Conservation (phyloP, 1,284 basidiomycete genomes). For the Erythrobasidium hasegawianum region DNA sequence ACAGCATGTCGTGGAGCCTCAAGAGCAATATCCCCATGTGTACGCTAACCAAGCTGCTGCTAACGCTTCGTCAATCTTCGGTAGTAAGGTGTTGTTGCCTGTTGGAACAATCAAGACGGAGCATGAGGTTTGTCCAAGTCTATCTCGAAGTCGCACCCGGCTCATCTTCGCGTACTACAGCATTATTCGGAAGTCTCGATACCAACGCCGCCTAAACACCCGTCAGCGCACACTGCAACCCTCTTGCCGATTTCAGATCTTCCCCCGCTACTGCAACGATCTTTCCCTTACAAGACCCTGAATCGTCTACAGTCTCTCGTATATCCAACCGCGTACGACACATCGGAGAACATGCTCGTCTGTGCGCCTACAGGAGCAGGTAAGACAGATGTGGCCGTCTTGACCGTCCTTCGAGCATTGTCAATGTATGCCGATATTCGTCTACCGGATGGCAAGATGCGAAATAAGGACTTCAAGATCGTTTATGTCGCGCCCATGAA, state of each 20-base stretch:
- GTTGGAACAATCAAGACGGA: constrained; percentile 70
- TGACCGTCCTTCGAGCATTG: constrained; percentile 84
- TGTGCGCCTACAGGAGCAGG: constrained; percentile 98
- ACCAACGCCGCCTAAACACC: constrained; percentile 76
- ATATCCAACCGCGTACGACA: constrained; percentile 85
- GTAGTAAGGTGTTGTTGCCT: constrained; percentile 72
- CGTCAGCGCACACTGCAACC: constrained; percentile 68
- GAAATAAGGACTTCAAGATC: constrained; percentile 78
- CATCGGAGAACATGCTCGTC: constrained; percentile 94
- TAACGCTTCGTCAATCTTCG: constrained; percentile 68
- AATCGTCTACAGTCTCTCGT: constrained; percentile 96
- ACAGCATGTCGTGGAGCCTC: constrained; percentile 22
- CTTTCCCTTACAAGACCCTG: constrained; percentile 80
- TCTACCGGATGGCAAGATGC: constrained; percentile 48
- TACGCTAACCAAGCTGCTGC: constrained; percentile 70
- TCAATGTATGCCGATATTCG: constrained; percentile 60
- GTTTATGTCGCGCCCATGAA: constrained; percentile 99
- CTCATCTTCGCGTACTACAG: constrained; percentile 36
- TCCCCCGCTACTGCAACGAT: constrained; percentile 74
- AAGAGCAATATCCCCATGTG: constrained; percentile 69
- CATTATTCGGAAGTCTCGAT: constrained; percentile 72
- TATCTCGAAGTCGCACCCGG: constrained; percentile 49
- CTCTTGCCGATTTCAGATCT: constrained; percentile 71
- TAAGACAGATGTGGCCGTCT: constrained; percentile 98
- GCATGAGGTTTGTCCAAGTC: constrained; percentile 57